These are phyloP conservation scores for Gynandropsis gynandra DNA, from an alignment of 345 rosid species.

Conservation along the genomic window DNA sequence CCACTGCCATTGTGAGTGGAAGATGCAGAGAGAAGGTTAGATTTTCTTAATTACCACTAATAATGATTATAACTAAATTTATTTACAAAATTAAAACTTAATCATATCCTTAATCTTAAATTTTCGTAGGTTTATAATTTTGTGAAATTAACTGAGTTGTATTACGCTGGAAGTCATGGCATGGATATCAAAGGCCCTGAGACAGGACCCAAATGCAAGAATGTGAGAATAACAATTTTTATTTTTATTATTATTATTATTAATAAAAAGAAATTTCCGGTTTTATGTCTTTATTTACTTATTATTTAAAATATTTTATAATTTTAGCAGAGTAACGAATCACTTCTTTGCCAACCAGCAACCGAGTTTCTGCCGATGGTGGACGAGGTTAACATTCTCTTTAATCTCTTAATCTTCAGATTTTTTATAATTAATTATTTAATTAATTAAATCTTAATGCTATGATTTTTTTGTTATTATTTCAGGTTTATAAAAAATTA, in stretches of 20 bases:
- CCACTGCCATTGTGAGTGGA: slow-evolving; percentile 93
- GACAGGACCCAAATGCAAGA: slow-evolving; percentile 26
- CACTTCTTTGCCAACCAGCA: slow-evolving; percentile 72
- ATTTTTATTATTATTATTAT: slow-evolving; percentile 3
- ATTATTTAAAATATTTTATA: neutral
- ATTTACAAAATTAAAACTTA: no score
- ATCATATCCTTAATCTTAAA: neutral
- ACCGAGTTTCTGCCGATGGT: slow-evolving; percentile 86
- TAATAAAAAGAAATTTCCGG: neutral
- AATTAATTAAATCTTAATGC: no score
- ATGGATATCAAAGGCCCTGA: slow-evolving; percentile 97
- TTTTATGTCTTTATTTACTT: neutral
- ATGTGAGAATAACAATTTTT: slow-evolving; percentile 35
- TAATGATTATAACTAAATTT: neutral
- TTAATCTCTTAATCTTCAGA: neutral
- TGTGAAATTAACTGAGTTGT: slow-evolving; percentile 66
- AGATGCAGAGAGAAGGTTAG: slow-evolving; percentile 91
- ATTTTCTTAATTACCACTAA: slow-evolving; percentile 28
- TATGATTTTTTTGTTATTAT: neutral
- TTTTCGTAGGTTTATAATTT: slow-evolving; percentile 42
- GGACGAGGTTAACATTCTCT: slow-evolving; percentile 48
- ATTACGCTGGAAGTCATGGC: slow-evolving; percentile 97
- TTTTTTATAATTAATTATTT: slow-evolving; percentile 1
- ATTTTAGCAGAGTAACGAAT: slow-evolving; percentile 38
- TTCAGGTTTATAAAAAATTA: slow-evolving; percentile 43